Evolutionary conservation across 495 filamentous ascomycete species (phyloP).

Genomic region (Achaetomiella virescens): DNA sequence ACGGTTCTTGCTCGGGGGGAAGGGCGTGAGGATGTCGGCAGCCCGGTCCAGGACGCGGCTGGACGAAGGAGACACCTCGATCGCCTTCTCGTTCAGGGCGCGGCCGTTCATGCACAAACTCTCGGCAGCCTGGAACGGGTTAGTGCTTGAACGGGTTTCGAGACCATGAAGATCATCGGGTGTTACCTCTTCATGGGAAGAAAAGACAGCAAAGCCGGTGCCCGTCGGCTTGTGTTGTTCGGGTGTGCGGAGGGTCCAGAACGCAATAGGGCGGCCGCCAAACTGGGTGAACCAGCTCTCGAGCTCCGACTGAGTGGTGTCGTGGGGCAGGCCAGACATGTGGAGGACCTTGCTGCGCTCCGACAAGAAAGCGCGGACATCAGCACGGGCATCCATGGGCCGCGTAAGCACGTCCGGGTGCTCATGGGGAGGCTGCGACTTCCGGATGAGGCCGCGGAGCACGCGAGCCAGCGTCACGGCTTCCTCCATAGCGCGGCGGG

Average conservation of each 20-base stretch:
- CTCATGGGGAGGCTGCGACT: constrained; percentile 89
- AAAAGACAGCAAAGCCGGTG: constrained; percentile 95
- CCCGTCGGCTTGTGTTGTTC: constrained; percentile 99
- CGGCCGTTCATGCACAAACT: constrained; percentile 98
- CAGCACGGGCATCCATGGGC: constrained; percentile 93
- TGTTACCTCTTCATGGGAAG: constrained; percentile 96
- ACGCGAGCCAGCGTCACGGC: constrained; percentile 90
- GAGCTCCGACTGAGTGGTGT: constrained; percentile 95
- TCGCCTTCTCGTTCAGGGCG: constrained; percentile 95
- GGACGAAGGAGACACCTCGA: constrained; percentile 95
- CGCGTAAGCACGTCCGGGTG: constrained; percentile 89
- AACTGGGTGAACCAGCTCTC: constrained; percentile 99
- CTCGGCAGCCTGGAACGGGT: constrained; percentile 67
- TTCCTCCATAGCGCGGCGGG: constrained; percentile 95
- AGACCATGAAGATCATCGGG: background rate
- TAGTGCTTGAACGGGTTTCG: background rate
- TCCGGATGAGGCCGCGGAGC: constrained; percentile 82
- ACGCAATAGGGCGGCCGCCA: constrained; percentile 95
- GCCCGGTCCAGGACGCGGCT: constrained; percentile 92
- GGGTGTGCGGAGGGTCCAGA: constrained; percentile 95
- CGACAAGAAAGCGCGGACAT: constrained; percentile 91
- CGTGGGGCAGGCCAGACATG: constrained; percentile 92
- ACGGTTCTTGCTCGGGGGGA: constrained; percentile 96
- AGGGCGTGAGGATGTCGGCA: constrained; percentile 88
- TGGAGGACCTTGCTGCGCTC: constrained; percentile 97